Percentiles rank a stretch among this genome's conserved stretches.
Conservation (phyloP, 1,139 yeast species). For the Kodamaea suecica region DNA sequence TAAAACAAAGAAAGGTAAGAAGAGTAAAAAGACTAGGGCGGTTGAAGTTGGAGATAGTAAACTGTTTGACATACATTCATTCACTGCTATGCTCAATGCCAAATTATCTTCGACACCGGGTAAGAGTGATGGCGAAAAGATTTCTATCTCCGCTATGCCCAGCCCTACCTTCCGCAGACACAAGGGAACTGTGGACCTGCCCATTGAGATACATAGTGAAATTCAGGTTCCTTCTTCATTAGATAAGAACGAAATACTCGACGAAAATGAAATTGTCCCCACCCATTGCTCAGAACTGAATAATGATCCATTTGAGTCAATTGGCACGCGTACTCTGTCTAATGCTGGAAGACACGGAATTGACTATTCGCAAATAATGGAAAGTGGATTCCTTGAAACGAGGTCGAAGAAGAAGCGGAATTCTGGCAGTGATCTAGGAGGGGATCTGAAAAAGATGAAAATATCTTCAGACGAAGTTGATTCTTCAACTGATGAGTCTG, state of each 20-base stretch:
- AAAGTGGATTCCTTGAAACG: constrained; percentile 10
- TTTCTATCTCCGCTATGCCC: not conserved
- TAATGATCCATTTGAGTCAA: too few species aligned
- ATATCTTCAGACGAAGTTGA: not conserved
- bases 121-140: not conserved
- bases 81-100: constrained; percentile 26
- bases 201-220: not conserved
- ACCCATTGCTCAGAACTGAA: too few species aligned
- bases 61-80: constrained; percentile 27
- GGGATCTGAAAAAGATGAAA: not conserved
- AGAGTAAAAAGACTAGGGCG: constrained; percentile 5
- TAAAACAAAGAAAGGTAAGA: constrained; percentile 8
- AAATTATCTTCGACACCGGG: constrained; percentile 16
- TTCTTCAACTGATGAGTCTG: constrained; percentile 1
- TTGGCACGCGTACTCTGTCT: too few species aligned
- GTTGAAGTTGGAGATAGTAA: constrained; percentile 5
- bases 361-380: constrained; percentile 10
- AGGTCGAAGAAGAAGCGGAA: constrained; percentile 2
- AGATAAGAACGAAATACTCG: constrained; percentile 9
- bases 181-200: not conserved
- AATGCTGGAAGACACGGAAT: not conserved
- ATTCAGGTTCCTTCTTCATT: constrained; percentile 12
- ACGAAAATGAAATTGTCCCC: constrained; percentile 9
- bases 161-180: too few species aligned
- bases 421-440: constrained; percentile 2